phyloP scores from a whole-genome alignment of 129 eudicot genomes.

The Mikania micrantha region DNA sequence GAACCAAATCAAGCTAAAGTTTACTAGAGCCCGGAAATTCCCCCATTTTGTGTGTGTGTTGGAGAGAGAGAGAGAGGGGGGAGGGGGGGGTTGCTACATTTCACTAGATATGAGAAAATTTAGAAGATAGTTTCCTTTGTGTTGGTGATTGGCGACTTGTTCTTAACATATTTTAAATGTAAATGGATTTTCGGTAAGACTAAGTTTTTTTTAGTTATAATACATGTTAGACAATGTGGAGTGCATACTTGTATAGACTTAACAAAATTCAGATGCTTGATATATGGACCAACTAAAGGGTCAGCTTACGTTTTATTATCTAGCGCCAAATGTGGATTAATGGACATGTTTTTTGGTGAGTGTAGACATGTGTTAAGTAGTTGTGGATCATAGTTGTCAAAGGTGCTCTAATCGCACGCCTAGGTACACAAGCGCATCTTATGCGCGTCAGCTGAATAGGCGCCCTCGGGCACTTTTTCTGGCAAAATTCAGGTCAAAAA shows the following conservation, averaged over 20 bases:
- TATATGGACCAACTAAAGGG: neutral
- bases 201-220: neutral
- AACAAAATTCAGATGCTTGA: neutral
- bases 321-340: neutral
- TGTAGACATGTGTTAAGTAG: neutral
- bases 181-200: neutral
- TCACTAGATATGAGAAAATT: neutral
- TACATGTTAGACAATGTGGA: neutral
- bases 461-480: too few species aligned
- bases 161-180: neutral
- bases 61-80: neutral
- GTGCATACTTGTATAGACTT: neutral
- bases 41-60: too few species aligned
- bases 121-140: neutral
- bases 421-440: too few species aligned
- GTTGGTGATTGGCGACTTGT: neutral
- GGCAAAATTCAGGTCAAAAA: too few species aligned
- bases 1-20: neutral
- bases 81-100: neutral
- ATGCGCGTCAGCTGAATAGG: too few species aligned
- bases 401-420: too few species aligned
- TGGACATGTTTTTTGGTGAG: neutral
- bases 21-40: conserved; percentile 2
- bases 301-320: neutral
- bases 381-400: neutral